A percentile compares a stretch with the other conserved stretches of the same genome.
Evolutionary conservation across 73 alveolate species (phyloP).

Genomic region (Effrenium voratum): DNA sequence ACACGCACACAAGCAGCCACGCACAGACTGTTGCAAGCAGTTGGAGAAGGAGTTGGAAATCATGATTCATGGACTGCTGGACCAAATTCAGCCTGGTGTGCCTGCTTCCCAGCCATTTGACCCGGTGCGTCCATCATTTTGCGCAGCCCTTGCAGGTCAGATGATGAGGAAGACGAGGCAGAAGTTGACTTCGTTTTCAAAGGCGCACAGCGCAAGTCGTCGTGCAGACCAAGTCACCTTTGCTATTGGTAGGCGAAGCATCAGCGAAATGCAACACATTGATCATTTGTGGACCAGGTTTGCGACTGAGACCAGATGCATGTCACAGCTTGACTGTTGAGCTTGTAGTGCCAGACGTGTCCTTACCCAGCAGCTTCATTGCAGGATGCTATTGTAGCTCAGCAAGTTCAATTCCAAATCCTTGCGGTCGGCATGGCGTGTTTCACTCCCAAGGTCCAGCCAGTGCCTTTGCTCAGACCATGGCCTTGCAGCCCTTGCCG

Average conservation of each 20-base stretch:
- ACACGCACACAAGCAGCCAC: too few species aligned
- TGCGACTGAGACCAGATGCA: neutral
- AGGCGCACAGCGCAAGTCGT: neutral
- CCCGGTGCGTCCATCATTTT: neutral
- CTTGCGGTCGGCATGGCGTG: too few species aligned
- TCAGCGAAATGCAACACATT: neutral
- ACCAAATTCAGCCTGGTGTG: slow-evolving; percentile 80
- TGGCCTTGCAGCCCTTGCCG: slow-evolving; percentile 19
- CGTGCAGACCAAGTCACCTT: neutral
- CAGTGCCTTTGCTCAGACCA: slow-evolving; percentile 73
- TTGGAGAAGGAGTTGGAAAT: too few species aligned
- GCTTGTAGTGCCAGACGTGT: neutral
- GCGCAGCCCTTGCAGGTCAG: slow-evolving; percentile 48
- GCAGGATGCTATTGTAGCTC: neutral
- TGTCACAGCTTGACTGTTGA: neutral
- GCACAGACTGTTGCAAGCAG: too few species aligned
- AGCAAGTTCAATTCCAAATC: too few species aligned
- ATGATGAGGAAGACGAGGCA: slow-evolving; percentile 84
- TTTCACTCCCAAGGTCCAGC: too few species aligned
- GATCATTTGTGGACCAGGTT: slow-evolving; percentile 77
- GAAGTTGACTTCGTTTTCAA: slow-evolving; percentile 38
- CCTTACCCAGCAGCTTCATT: neutral
- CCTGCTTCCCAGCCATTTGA: neutral
- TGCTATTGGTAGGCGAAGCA: neutral
- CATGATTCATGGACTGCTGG: slow-evolving; percentile 90